Percentiles rank a stretch among this genome's conserved stretches.
Conservation (phyloP, 2,329 filamentous ascomycete genomes). For the Periconia sp. region DNA sequence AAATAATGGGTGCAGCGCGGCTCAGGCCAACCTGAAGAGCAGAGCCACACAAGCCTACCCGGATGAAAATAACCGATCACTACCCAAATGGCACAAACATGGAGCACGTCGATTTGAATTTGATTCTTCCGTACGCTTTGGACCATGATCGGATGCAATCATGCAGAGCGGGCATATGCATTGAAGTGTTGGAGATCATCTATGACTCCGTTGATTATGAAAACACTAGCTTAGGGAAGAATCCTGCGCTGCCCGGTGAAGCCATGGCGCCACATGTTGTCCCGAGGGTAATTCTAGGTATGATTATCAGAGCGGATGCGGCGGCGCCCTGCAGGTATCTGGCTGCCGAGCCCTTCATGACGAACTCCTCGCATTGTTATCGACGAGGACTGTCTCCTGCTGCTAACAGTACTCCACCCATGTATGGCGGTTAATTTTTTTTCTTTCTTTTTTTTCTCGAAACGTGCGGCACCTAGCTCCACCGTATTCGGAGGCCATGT, state of each 20-base stretch:
- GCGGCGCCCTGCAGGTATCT: neutral
- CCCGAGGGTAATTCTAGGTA: neutral
- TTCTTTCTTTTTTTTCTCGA: no score
- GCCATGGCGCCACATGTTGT: neutral
- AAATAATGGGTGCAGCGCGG: constrained; percentile 6
- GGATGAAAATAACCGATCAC: neutral
- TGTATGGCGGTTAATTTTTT: neutral
- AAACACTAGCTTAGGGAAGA: neutral
- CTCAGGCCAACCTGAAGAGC: constrained; percentile 2
- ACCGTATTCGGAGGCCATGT: constrained; percentile 11
- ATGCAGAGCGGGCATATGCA: neutral
- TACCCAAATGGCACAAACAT: neutral
- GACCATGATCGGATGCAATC: neutral
- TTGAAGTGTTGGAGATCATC: neutral
- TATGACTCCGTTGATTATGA: neutral
- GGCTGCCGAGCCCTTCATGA: neutral
- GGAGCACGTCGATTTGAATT: neutral
- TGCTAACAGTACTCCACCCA: neutral
- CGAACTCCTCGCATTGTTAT: neutral
- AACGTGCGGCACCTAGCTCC: neutral
- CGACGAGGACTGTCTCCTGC: neutral
- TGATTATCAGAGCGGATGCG: neutral
- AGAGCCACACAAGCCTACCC: neutral
- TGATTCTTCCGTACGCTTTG: neutral
- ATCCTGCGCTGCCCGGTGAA: neutral